phyloP scores from a whole-genome alignment of 2,329 filamentous ascomycete species.

The Penicillium sp. region DNA sequence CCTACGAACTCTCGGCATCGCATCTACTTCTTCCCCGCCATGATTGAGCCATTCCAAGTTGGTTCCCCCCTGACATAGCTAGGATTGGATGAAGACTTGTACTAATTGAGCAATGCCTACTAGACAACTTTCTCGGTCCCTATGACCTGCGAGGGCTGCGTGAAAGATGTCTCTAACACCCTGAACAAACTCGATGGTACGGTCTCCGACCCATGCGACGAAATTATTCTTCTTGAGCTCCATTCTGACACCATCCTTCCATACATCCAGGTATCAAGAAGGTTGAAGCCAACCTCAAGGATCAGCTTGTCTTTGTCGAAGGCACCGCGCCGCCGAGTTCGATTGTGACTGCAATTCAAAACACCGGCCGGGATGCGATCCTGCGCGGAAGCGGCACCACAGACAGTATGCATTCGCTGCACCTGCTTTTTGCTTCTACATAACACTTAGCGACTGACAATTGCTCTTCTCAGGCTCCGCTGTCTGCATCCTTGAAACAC shows the following conservation, averaged over 20 bases:
- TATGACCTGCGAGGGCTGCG: constrained; percentile 86
- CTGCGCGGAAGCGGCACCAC: constrained; percentile 83
- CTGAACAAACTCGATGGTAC: constrained; percentile 72
- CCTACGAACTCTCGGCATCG: neutral
- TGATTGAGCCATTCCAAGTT: constrained; percentile 54
- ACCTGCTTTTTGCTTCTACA: constrained; percentile 9
- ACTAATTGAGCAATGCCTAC: constrained; percentile 21
- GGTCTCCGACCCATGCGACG: constrained; percentile 17
- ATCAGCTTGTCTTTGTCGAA: constrained; percentile 82
- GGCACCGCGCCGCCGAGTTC: constrained; percentile 87
- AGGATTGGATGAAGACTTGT: constrained; percentile 1
- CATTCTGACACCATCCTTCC: neutral
- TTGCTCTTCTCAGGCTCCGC: constrained; percentile 47
- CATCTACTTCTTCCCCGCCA: constrained; percentile 30
- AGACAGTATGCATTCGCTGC: constrained; percentile 63
- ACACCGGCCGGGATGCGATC: constrained; percentile 90
- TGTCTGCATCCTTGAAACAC: constrained; percentile 94
- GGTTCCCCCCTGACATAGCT: constrained; percentile 18
- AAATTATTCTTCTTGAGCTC: neutral
- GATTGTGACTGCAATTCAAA: constrained; percentile 86
- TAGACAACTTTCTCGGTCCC: constrained; percentile 95
- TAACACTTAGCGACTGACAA: constrained; percentile 1
- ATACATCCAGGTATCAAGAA: constrained; percentile 69
- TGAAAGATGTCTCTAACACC: constrained; percentile 80
- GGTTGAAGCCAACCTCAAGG: constrained; percentile 77